Base-by-base conservation (phyloP, 805 yeast species). In the Pichia nakasei region DNA sequence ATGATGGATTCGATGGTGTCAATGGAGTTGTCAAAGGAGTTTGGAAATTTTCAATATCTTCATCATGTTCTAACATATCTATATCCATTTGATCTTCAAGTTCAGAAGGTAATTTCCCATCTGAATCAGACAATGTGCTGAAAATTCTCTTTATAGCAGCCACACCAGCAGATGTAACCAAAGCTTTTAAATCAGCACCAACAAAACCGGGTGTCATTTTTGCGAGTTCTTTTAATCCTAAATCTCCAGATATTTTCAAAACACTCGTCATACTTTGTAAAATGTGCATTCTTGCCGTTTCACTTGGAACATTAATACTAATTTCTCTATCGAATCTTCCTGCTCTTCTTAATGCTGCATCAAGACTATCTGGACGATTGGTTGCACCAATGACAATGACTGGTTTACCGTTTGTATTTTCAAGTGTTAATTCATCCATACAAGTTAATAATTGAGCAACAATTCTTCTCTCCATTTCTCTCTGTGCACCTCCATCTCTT, bases 261-360 rank as follows among this genome's bases (percentile, higher is more conserved):
- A 67, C 68, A 22, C 69, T 59, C 1, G 93, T 78, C 82, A 88
- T 82, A 22, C 93, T 75, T 53, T 74, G 68, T 51, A 93, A 65
- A 44, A 93, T 93, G 35, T 81, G 75, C 44, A 78, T 69, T 52
- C 98, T 74, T 9, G 93, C 82, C 2, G 72, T 69, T 61, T 91
- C 96, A 60, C 84, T 83, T 4, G 98, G 98, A n/a, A 93, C 97
- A 54, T 85, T 85, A 51, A 93, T 73, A 58, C 94, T 83, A 26
- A 93, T 91, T 65, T 93, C 98, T 49, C 96, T 72, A 56, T 93
- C 98, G 56, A 93, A 93, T 55, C 98, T 75, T 3, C 98, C 98
- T 0, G 97, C 97, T 57, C 98, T 77, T 64, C 98, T 76, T 50
- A 93, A 70, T 0, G 97, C 97, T 2, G 96, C 79, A 61, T 93